Percentiles rank a stretch among this genome's conserved stretches.
Evolutionary conservation across 2,329 filamentous ascomycete genomes (phyloP).

Genomic region (Pestalotiopsis sp.): DNA sequence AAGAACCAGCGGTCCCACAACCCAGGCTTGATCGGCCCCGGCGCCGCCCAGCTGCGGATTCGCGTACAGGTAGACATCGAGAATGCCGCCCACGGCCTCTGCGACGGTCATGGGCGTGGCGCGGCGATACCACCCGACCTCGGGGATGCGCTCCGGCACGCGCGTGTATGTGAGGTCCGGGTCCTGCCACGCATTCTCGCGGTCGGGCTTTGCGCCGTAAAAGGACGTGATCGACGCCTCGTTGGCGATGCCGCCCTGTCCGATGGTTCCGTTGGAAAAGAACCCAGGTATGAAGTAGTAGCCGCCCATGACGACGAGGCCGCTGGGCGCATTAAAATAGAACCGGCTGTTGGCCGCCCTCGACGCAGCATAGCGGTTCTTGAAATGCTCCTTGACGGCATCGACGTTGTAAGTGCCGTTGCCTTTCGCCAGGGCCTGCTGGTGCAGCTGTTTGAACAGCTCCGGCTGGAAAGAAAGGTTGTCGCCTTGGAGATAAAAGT

Average conservation of each 20-base stretch:
- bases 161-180: conserved; percentile 17
- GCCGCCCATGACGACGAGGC: conserved; percentile 18
- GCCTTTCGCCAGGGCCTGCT: conserved; percentile 18
- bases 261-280: conserved; percentile 20
- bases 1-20: conserved; percentile 15
- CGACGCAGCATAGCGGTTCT: conserved; percentile 18
- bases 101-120: conserved; percentile 17
- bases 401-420: conserved; percentile 18
- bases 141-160: conserved; percentile 18
- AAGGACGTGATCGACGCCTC: conserved; percentile 21
- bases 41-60: conserved; percentile 15
- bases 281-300: conserved; percentile 21
- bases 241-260: conserved; percentile 19
- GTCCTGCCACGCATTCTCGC: conserved; percentile 14
- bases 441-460: conserved; percentile 20
- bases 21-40: conserved; percentile 16
- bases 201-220: conserved; percentile 19
- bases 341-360: conserved; percentile 18
- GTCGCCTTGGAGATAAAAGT: conserved; percentile 19
- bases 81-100: conserved; percentile 16
- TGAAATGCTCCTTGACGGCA: conserved; percentile 19
- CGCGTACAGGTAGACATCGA: conserved; percentile 19
- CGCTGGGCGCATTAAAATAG: conserved; percentile 21
- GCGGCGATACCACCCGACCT: conserved; percentile 18
- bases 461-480: conserved; percentile 25